These are phyloP conservation scores for Sonneratia alba DNA, from an alignment of 345 rosid genomes.

Conservation along the genomic window DNA sequence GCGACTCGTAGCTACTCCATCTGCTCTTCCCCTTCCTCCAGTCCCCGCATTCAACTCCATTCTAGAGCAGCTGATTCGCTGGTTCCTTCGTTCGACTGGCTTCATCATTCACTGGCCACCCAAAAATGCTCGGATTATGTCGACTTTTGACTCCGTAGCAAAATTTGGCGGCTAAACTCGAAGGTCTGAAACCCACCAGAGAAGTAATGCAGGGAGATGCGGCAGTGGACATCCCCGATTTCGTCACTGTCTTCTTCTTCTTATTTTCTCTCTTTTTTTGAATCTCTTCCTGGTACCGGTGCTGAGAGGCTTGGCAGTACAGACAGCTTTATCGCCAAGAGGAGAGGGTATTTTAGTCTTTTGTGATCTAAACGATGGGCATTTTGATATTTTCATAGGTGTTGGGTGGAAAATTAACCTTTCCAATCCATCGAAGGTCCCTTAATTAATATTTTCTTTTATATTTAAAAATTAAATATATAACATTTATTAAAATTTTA, in stretches of 20 bases:
- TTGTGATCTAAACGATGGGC: too few relatives aligned
- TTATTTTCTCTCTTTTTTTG: background rate
- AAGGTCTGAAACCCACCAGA: conserved; percentile 88
- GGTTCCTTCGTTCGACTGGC: conserved; percentile 2
- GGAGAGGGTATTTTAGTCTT: too few relatives aligned
- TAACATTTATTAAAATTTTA: too few relatives aligned
- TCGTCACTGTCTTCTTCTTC: conserved; percentile 17
- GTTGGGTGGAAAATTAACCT: too few relatives aligned
- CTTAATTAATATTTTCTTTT: too few relatives aligned
- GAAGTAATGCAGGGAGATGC: conserved; percentile 48
- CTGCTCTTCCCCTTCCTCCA: conserved; percentile 26
- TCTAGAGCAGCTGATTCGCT: conserved; percentile 34
- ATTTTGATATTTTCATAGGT: too few relatives aligned
- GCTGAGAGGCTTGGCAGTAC: background rate
- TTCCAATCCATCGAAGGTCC: too few relatives aligned
- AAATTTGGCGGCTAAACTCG: conserved; percentile 76
- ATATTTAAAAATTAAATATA: too few relatives aligned
- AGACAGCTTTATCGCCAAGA: too few relatives aligned
- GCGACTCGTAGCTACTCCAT: conserved; percentile 32
- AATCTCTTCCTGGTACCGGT: conserved; percentile 3
- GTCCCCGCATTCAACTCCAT: conserved; percentile 39
- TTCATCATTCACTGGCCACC: conserved; percentile 81
- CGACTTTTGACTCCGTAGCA: conserved; percentile 85
- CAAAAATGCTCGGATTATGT: conserved; percentile 65
- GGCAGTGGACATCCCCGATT: conserved; percentile 32